phyloP scores from a whole-genome alignment of 129 eudicot genomes.

The Sambucus nigra region DNA sequence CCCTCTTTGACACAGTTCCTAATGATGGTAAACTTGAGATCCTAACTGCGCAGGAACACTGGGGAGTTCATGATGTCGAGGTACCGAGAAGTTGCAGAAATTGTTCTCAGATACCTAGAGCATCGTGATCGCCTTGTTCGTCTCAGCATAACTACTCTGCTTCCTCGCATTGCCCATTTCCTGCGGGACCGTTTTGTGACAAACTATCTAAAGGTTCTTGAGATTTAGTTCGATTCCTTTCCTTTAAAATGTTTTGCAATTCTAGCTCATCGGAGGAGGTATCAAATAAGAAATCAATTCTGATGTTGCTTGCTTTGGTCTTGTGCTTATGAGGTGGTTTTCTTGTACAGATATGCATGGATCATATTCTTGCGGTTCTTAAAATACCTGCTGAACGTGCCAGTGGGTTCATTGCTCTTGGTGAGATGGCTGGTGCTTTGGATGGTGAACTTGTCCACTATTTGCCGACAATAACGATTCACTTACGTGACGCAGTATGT shows the following conservation, averaged over 20 bases:
- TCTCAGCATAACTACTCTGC: conserved; percentile 93
- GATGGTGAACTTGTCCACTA: conserved; percentile 88
- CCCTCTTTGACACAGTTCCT: conserved; percentile 8
- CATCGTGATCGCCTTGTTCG: conserved; percentile 94
- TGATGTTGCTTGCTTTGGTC: not conserved
- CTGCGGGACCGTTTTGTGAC: conserved; percentile 96
- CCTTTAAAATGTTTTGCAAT: not conserved
- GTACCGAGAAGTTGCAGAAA: conserved; percentile 96
- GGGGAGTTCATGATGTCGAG: conserved; percentile 99
- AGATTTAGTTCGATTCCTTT: not conserved
- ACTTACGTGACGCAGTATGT: conserved; percentile 94
- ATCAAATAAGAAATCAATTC: not conserved
- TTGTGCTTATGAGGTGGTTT: conserved; percentile 9
- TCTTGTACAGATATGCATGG: conserved; percentile 81
- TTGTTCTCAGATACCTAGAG: conserved; percentile 89
- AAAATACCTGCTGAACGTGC: conserved; percentile 94
- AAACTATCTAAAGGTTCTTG: conserved; percentile 76
- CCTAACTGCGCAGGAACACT: conserved; percentile 51
- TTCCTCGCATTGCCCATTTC: conserved; percentile 96
- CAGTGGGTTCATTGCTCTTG: conserved; percentile 97
- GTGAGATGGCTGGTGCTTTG: conserved; percentile 99
- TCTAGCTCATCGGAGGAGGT: not conserved
- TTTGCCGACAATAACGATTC: conserved; percentile 99
- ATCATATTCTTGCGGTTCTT: conserved; percentile 94
- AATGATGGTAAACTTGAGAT: not conserved